Conservation (phyloP, 768 basidiomycete species). For the Paxillus rubicundulus region DNA sequence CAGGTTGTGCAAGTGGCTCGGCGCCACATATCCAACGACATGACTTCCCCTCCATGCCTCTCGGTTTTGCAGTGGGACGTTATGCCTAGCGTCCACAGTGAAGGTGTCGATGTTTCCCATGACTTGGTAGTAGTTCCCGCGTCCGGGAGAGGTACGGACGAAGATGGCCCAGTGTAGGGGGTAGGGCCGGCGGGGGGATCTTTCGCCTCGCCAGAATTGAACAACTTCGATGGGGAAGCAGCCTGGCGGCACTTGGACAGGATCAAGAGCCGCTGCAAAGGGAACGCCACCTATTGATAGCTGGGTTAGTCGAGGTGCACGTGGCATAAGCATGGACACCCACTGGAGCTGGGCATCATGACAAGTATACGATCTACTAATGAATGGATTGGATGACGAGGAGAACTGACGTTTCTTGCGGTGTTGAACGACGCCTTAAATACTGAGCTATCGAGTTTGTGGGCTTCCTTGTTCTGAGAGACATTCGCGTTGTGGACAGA, state of each 20-base stretch:
- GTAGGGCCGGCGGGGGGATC: constrained; percentile 4
- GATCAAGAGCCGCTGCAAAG: constrained; percentile 4
- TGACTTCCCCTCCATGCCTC: constrained; percentile 25
- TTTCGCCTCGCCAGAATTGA: constrained; percentile 29
- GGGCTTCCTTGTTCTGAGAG: background rate
- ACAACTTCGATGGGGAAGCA: constrained; percentile 24
- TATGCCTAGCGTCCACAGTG: constrained; percentile 12
- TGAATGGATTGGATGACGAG: background rate
- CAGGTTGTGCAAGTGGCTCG: constrained; percentile 11
- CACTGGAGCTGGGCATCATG: background rate
- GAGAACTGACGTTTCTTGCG: background rate
- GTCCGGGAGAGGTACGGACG: constrained; percentile 19
- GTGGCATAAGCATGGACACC: background rate
- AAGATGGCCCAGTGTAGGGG: constrained; percentile 32
- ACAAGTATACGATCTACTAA: background rate
- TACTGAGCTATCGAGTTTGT: background rate
- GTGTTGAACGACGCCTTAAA: background rate
- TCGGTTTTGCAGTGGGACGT: constrained; percentile 2
- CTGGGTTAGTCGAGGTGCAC: background rate
- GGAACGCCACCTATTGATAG: background rate
- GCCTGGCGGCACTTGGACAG: constrained; percentile 16
- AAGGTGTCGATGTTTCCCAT: constrained; percentile 26
- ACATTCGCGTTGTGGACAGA: constrained; percentile 14
- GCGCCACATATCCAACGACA: constrained; percentile 21
- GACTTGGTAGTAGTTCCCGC: constrained; percentile 29